Evolutionary conservation across 208 protist genomes (phyloP).

Genomic region (Trypanosoma melophagium): DNA sequence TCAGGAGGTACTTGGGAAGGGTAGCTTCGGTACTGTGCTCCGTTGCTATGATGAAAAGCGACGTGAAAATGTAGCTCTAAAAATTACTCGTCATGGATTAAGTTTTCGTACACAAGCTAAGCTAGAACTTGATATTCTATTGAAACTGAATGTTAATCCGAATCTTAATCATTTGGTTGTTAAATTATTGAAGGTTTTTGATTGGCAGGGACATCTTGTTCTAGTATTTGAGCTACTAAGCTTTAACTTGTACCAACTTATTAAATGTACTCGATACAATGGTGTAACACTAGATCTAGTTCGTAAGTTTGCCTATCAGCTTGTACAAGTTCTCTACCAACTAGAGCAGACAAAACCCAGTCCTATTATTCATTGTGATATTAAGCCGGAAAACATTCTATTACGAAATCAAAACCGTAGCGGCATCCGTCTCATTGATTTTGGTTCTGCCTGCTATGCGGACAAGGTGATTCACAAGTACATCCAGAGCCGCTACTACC

Average conservation of each 20-base stretch:
- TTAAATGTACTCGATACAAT: constrained; percentile 89
- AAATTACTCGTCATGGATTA: constrained; percentile 81
- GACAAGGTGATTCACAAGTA: constrained; percentile 95
- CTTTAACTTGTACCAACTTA: constrained; percentile 96
- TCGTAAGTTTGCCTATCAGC: constrained; percentile 94
- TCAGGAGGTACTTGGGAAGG: constrained; percentile 84
- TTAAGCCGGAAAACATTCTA: constrained; percentile 97
- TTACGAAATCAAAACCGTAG: constrained; percentile 85
- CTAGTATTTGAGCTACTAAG: constrained; percentile 97
- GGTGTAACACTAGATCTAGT: constrained; percentile 86
- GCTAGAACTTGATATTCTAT: constrained; percentile 83
- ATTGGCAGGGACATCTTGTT: constrained; percentile 95
- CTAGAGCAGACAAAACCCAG: constrained; percentile 81
- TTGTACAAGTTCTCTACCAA: constrained; percentile 88
- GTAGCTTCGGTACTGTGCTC: constrained; percentile 91
- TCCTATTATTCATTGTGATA: constrained; percentile 97
- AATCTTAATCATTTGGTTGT: constrained; percentile 78
- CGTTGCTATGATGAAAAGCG: constrained; percentile 86
- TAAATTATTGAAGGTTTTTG: constrained; percentile 83
- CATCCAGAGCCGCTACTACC: constrained; percentile 98
- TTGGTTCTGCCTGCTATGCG: constrained; percentile 95
- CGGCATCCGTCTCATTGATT: constrained; percentile 97
- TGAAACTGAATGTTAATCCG: constrained; percentile 66
- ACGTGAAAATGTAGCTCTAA: constrained; percentile 83
- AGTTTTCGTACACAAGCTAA: constrained; percentile 85